Evolutionary conservation across 306 rosid species (phyloP).

Genomic region (Lotus japonicus): DNA sequence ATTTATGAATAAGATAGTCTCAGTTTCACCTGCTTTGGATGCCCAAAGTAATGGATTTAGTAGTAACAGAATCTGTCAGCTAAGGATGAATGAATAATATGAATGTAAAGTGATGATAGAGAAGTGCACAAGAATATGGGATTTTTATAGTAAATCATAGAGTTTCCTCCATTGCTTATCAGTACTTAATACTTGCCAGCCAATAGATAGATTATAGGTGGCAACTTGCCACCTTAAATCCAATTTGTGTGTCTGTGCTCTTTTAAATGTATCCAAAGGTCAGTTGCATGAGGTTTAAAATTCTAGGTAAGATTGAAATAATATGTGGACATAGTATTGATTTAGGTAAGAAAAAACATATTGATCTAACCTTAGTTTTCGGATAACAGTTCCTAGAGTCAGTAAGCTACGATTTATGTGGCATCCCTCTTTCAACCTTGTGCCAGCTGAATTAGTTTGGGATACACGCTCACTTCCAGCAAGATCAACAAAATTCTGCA

Average conservation of each 20-base stretch:
- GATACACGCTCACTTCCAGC: slow-evolving; percentile 99
- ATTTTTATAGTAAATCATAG: background rate
- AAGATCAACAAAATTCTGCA: slow-evolving; percentile 92
- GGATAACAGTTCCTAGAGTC: slow-evolving; percentile 89
- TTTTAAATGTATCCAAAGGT: background rate
- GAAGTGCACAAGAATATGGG: slow-evolving; percentile 4
- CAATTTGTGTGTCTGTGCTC: slow-evolving; percentile 7
- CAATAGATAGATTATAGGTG: too few species aligned
- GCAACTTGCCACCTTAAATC: background rate
- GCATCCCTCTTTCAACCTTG: slow-evolving; percentile 94
- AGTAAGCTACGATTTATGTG: slow-evolving; percentile 94
- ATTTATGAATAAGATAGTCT: background rate
- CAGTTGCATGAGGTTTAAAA: background rate
- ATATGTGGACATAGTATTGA: background rate
- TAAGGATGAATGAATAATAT: slow-evolving; percentile 3
- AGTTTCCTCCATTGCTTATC: background rate
- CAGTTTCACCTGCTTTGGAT: background rate
- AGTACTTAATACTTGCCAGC: background rate
- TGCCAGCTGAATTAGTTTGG: slow-evolving; percentile 82
- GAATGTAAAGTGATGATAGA: background rate
- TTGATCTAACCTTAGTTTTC: slow-evolving; percentile 80
- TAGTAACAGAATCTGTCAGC: background rate
- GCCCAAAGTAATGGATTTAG: background rate
- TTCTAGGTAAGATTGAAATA: background rate
- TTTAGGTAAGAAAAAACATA: background rate